Conservation (phyloP, 148 eudicot species). For the Rhododendron simsii region DNA sequence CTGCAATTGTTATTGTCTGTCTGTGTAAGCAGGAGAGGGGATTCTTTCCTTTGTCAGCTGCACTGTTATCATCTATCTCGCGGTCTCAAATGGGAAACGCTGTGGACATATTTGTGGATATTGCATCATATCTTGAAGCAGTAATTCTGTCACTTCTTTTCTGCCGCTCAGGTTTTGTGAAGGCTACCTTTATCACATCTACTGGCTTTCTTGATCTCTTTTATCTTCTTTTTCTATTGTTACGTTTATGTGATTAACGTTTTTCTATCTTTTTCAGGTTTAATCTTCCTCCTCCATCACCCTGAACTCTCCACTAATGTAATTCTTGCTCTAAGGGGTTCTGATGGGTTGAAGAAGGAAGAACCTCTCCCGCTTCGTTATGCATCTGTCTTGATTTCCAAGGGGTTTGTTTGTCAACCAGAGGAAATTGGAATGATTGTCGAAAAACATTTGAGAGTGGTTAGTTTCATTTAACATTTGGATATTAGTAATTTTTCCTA, state of each 20-base stretch:
- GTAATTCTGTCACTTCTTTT: slow-evolving; percentile 72
- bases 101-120: slow-evolving; percentile 55
- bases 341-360: slow-evolving; percentile 43
- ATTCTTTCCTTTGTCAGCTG: slow-evolving; percentile 88
- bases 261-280: slow-evolving; percentile 49
- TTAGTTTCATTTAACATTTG: slow-evolving; percentile 34
- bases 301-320: slow-evolving; percentile 73
- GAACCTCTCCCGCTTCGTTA: slow-evolving; percentile 76
- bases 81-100: slow-evolving; percentile 51
- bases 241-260: slow-evolving; percentile 9
- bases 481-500: not conserved
- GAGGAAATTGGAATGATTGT: slow-evolving; percentile 67
- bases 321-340: slow-evolving; percentile 66
- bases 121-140: slow-evolving; percentile 64
- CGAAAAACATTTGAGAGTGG: slow-evolving; percentile 89
- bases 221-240: not conserved
- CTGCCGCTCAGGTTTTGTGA: slow-evolving; percentile 76
- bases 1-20: not conserved
- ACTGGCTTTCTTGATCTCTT: not conserved
- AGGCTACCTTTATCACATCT: not conserved
- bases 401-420: slow-evolving; percentile 70
- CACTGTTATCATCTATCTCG: slow-evolving; percentile 65
- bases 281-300: slow-evolving; percentile 73
- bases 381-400: slow-evolving; percentile 67
- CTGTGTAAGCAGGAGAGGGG: slow-evolving; percentile 71